These are phyloP conservation scores for Candida buenavistaensis DNA, from an alignment of 1,139 yeast species.

Conservation along the genomic window DNA sequence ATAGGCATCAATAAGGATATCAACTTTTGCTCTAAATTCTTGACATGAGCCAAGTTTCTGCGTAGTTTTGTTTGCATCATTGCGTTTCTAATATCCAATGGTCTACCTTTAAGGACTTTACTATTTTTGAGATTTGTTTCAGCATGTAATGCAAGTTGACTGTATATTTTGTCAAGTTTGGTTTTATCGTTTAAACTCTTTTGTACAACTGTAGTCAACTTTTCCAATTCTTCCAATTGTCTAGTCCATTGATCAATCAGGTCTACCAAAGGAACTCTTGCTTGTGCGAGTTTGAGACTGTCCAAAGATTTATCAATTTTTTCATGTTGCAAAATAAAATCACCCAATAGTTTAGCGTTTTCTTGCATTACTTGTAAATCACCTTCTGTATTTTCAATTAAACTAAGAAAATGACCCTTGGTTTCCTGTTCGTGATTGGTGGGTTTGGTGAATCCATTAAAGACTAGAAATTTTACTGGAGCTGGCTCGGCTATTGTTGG, in stretches of 20 bases:
- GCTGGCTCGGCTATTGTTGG: too few species aligned
- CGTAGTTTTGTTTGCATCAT: slow-evolving; percentile 20
- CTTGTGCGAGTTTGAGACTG: slow-evolving; percentile 2
- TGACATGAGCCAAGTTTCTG: slow-evolving; percentile 18
- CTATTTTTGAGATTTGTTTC: slow-evolving; percentile 11
- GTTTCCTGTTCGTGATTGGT: slow-evolving; percentile 6
- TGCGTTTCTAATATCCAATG: slow-evolving; percentile 25
- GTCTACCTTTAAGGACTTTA: slow-evolving; percentile 16
- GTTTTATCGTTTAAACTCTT: slow-evolving; percentile 14
- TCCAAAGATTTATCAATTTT: slow-evolving; percentile 2
- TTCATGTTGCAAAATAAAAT: slow-evolving; percentile 13
- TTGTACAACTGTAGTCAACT: slow-evolving; percentile 13
- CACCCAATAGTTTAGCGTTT: slow-evolving; percentile 15
- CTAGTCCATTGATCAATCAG: slow-evolving; percentile 1
- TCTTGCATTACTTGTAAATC: slow-evolving; percentile 16
- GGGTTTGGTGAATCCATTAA: slow-evolving; percentile 14
- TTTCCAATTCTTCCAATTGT: slow-evolving; percentile 5
- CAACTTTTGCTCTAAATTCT: slow-evolving; percentile 20
- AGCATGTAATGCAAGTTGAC: slow-evolving; percentile 16
- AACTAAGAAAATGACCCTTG: slow-evolving; percentile 15
- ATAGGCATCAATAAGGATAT: slow-evolving; percentile 25
- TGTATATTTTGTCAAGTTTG: slow-evolving; percentile 19
- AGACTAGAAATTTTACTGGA: slow-evolving; percentile 14
- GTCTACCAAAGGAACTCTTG: slow-evolving; percentile 3
- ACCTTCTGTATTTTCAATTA: slow-evolving; percentile 22